Evolutionary conservation across 805 yeast species (phyloP), one percentile per base, ranked within the genome.

Genomic region (Metschnikowia arizonensis): DNA sequence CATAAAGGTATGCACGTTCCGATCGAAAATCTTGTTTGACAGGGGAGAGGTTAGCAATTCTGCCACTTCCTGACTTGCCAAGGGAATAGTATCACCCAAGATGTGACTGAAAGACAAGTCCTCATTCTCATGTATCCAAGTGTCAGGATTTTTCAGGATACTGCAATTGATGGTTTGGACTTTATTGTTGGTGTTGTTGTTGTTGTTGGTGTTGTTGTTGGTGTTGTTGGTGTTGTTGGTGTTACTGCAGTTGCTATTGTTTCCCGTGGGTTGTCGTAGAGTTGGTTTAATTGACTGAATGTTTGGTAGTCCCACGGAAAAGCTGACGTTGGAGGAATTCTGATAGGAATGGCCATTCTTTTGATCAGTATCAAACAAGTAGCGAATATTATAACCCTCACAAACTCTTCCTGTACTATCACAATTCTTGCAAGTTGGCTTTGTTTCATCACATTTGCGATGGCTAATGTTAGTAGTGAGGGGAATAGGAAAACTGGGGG

Each of bases 401-500:
- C 83, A 78, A 8, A 43, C 46, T 26, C 75, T 59, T 1, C 76
- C 76, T 2, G 71, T 63, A 23, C 63, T 67, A 2, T 60, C 17
- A 49, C 83, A 78, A 53, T 77, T 78, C 32, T 62, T 58, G 56
- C 83, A 78, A 8, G 44, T 50, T 1, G 83, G 83, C 48, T 73
- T 76, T 2, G 66, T 65, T 53, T 78, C 83, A 53, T 78, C 83
- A 55, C 83, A 78, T 50, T 78, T 78, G 43, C 80, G 60, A 47
- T 79, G 72, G 45, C 82, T 72, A 28, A 10, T 19, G 54, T 54
- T 49, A 50, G 55, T 48, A 28, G 5, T 11, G 33, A 15, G 11
- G n/a, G 5, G 26, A 4, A 11, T 29, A 23, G 23, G 14, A 14
- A 17, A 12, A 23, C 4, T 10, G 10, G 11, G 14, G 18, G 17